These are phyloP conservation scores for Aureobasidium leucospermi DNA, from an alignment of 2,329 filamentous ascomycete genomes.

Conservation along the genomic window DNA sequence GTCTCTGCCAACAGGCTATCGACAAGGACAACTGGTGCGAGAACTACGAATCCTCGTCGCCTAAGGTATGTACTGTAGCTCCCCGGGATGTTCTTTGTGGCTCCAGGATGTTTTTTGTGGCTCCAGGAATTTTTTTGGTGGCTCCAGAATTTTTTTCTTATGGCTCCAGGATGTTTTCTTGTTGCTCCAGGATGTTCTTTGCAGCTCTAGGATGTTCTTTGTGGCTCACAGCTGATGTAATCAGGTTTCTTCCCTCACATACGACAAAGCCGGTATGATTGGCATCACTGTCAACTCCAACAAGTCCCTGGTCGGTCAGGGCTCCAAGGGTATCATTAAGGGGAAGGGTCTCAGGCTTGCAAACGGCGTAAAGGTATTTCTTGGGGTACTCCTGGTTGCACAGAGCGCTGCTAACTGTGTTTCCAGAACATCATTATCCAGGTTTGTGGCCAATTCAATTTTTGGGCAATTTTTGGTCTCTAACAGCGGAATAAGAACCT, in stretches of 20 bases:
- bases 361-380: conserved; percentile 18
- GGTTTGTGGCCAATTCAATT: not conserved
- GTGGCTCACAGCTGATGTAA: too few species aligned
- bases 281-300: conserved; percentile 31
- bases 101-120: too few species aligned
- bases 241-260: conserved; percentile 20
- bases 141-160: too few species aligned
- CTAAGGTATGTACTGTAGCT: conserved; percentile 4
- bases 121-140: too few species aligned
- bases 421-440: conserved; percentile 28
- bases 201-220: too few species aligned
- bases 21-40: conserved; percentile 52
- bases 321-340: conserved; percentile 29
- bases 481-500: conserved; percentile 24
- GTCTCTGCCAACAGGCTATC: conserved; percentile 47
- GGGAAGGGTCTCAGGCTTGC: conserved; percentile 33
- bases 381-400: too few species aligned
- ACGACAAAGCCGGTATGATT: conserved; percentile 47
- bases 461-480: not conserved
- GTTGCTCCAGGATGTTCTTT: too few species aligned
- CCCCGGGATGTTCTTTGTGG: too few species aligned
- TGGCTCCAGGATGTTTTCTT: too few species aligned
- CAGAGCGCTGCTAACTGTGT: too few species aligned
- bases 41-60: conserved; percentile 17
- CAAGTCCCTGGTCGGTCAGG: conserved; percentile 33